These are phyloP conservation scores for Helotiales sp. DNA, from an alignment of 2,329 filamentous ascomycete species.

Conservation along the genomic window DNA sequence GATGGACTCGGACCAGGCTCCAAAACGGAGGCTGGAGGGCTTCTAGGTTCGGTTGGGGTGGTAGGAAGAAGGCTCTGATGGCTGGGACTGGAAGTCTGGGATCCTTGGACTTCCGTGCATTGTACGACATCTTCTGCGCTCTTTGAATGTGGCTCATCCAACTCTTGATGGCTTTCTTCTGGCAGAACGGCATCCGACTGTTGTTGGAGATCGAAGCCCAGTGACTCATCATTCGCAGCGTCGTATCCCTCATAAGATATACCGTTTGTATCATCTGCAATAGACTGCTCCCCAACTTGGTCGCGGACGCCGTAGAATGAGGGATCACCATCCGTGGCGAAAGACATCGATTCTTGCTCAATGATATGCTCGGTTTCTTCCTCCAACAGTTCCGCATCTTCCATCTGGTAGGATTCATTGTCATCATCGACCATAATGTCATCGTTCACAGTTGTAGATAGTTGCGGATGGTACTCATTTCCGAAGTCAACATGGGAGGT, in stretches of 20 bases:
- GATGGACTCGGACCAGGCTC: background rate
- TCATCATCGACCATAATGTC: slow-evolving; percentile 53
- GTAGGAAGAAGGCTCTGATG: slow-evolving; percentile 1
- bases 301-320: background rate
- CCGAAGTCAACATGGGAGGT: slow-evolving; percentile 46
- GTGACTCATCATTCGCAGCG: background rate
- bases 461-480: slow-evolving; percentile 43
- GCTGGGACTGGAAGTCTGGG: slow-evolving; percentile 8
- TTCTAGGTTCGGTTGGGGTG: slow-evolving; percentile 17
- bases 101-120: slow-evolving; percentile 5
- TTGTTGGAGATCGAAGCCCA: slow-evolving; percentile 3
- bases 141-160: background rate
- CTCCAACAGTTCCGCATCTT: slow-evolving; percentile 39
- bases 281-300: background rate
- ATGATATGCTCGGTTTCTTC: slow-evolving; percentile 35
- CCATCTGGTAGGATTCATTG: slow-evolving; percentile 48
- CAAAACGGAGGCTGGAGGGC: slow-evolving; percentile 20
- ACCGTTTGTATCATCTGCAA: background rate
- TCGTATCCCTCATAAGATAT: background rate
- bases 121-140: slow-evolving; percentile 1
- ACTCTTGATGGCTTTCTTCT: background rate
- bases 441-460: slow-evolving; percentile 48
- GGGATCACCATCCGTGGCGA: slow-evolving; percentile 14
- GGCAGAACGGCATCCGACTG: background rate
- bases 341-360: slow-evolving; percentile 34